A percentile compares a stretch with the other conserved stretches of the same genome.
Conservation (phyloP, 495 filamentous ascomycete species). For the Hyphodiscus hymeniophilus region DNA sequence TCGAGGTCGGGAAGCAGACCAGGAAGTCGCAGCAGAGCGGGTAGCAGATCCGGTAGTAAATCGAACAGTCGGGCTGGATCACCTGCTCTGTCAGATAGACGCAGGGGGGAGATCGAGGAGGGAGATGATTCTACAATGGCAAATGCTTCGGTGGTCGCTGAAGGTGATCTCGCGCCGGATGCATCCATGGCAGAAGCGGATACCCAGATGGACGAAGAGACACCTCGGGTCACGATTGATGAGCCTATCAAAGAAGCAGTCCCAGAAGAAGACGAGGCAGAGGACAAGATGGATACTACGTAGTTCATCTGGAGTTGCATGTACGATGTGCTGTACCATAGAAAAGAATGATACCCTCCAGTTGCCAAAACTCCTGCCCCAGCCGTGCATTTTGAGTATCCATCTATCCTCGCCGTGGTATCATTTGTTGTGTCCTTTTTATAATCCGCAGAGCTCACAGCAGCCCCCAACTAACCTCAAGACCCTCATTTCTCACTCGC, state of each 20-base stretch:
- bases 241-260: slow-evolving; percentile 27
- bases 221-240: slow-evolving; percentile 42
- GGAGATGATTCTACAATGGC: slow-evolving; percentile 26
- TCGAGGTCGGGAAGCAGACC: slow-evolving; percentile 21
- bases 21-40: slow-evolving; percentile 19
- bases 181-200: slow-evolving; percentile 26
- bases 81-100: slow-evolving; percentile 20
- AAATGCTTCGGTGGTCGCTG: slow-evolving; percentile 16
- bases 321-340: slow-evolving; percentile 16
- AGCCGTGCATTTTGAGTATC: slow-evolving; percentile 5
- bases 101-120: slow-evolving; percentile 54
- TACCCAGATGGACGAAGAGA: slow-evolving; percentile 39
- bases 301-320: slow-evolving; percentile 10
- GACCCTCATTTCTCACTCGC: slow-evolving; percentile 5
- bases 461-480: neutral
- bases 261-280: slow-evolving; percentile 20
- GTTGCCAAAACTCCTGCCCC: slow-evolving; percentile 1
- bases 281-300: slow-evolving; percentile 66
- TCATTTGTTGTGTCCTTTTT: neutral
- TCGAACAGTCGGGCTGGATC: slow-evolving; percentile 20
- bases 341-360: slow-evolving; percentile 25
- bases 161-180: slow-evolving; percentile 11
- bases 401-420: slow-evolving; percentile 12
- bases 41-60: slow-evolving; percentile 21
- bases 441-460: neutral